phyloP scores from a whole-genome alignment of 176 grass and related monocot genomes.

The Eragrostis curvula region DNA sequence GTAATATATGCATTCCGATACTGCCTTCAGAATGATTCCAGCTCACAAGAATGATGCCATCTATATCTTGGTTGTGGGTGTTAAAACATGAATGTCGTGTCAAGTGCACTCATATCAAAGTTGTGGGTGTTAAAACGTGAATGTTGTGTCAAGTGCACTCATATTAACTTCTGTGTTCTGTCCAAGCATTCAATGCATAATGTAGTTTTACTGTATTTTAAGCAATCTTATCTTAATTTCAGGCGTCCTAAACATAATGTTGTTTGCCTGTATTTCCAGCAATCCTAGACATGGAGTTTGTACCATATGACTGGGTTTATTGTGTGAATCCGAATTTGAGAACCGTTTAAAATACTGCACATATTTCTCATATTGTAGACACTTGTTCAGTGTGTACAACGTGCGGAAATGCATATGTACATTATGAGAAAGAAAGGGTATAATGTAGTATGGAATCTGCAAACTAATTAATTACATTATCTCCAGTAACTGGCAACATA shows the following conservation, averaged over 20 bases:
- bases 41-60: background rate
- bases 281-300: too few relatives aligned
- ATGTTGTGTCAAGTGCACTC: background rate
- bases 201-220: background rate
- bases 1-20: background rate
- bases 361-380: background rate
- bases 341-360: background rate
- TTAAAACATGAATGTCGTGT: background rate
- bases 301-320: background rate
- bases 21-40: background rate
- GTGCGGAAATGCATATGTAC: background rate
- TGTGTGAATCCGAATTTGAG: background rate
- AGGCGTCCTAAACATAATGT: background rate
- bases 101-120: too few relatives aligned
- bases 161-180: too few relatives aligned
- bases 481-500: background rate
- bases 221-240: conserved; percentile 4
- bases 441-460: background rate
- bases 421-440: background rate
- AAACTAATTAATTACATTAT: conserved; percentile 2
- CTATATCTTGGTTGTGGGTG: conserved; percentile 6
- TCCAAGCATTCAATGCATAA: background rate
- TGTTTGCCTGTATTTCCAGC: too few relatives aligned
- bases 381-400: background rate
- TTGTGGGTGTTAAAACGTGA: background rate